phyloP scores from a whole-genome alignment of 805 yeast genomes.

The Brettanomyces anomalus region DNA sequence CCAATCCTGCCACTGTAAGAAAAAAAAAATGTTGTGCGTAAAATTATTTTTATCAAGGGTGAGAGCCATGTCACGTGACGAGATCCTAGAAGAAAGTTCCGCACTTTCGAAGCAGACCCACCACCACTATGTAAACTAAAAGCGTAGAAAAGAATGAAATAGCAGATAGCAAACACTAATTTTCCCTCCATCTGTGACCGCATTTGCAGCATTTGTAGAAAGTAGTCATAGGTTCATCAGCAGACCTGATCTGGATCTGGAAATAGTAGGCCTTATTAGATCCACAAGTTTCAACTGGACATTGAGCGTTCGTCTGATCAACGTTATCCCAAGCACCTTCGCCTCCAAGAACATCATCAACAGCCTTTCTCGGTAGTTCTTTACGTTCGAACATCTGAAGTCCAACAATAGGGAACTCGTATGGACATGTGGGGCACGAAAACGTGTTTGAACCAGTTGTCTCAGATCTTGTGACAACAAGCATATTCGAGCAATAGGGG shows the following conservation, averaged over 20 bases:
- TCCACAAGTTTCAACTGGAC: constrained; percentile 83
- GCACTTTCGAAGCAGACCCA: too few species aligned
- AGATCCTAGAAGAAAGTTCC: too few species aligned
- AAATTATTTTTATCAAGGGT: too few species aligned
- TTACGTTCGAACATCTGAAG: constrained; percentile 81
- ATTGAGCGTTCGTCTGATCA: constrained; percentile 88
- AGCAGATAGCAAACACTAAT: constrained; percentile 28
- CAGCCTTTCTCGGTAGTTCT: constrained; percentile 74
- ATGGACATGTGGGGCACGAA: constrained; percentile 92
- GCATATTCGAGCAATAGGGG: constrained; percentile 90
- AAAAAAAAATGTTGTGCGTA: too few species aligned
- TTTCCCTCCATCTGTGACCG: constrained; percentile 95
- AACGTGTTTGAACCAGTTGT: constrained; percentile 49
- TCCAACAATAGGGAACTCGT: constrained; percentile 82
- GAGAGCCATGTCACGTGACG: too few species aligned
- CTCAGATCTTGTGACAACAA: constrained; percentile 57
- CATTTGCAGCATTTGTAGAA: constrained; percentile 93
- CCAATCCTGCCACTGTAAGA: too few species aligned
- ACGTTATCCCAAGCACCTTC: constrained; percentile 99
- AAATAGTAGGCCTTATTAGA: constrained; percentile 90
- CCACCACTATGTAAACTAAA: too few species aligned
- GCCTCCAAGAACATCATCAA: constrained; percentile 95
- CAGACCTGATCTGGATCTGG: constrained; percentile 93
- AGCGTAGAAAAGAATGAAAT: too few species aligned
- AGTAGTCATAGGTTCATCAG: constrained; percentile 99